phyloP scores from a whole-genome alignment of 2,329 filamentous ascomycete species.

The Trichoderma sp. region DNA sequence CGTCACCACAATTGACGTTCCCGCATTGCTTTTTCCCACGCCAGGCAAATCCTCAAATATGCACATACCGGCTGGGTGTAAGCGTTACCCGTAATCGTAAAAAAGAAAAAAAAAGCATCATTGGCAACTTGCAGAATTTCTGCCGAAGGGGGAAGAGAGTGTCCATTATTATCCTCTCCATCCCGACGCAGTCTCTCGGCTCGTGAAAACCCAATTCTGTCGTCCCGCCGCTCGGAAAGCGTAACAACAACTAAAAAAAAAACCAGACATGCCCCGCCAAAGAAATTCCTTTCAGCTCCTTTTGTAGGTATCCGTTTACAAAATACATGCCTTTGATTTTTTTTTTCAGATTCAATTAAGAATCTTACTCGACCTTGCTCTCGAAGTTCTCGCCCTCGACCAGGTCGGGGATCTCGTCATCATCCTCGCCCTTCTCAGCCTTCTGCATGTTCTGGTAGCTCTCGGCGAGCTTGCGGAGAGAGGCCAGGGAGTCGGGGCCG shows the following conservation, averaged over 20 bases:
- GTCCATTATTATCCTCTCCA: constrained; percentile 12
- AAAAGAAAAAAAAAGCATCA: constrained; percentile 14
- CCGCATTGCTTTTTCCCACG: constrained; percentile 26
- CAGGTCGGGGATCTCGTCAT: constrained; percentile 95
- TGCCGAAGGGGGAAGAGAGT: constrained; percentile 26
- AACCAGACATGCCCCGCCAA: constrained; percentile 8
- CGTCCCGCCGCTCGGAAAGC: constrained; percentile 10
- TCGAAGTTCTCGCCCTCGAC: constrained; percentile 98
- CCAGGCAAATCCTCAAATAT: constrained; percentile 27
- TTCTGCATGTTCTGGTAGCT: constrained; percentile 99
- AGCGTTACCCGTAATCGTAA: constrained; percentile 21
- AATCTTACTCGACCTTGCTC: constrained; percentile 81
- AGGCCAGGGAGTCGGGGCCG: constrained; percentile 94
- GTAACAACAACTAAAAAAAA: constrained; percentile 2
- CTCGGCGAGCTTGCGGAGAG: constrained; percentile 96
- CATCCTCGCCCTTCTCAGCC: constrained; percentile 79
- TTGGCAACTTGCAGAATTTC: constrained; percentile 28
- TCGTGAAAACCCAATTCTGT: constrained; percentile 11
- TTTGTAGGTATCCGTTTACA: constrained; percentile 16
- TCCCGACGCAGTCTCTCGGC: constrained; percentile 17
- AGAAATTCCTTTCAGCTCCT: background rate
- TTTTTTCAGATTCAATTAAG: background rate
- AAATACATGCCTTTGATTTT: constrained; percentile 4
- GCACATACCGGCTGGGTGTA: constrained; percentile 12
- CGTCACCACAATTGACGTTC: constrained; percentile 25